These are phyloP conservation scores for Platismatia glauca DNA, from an alignment of 495 filamentous ascomycete species.

Conservation along the genomic window DNA sequence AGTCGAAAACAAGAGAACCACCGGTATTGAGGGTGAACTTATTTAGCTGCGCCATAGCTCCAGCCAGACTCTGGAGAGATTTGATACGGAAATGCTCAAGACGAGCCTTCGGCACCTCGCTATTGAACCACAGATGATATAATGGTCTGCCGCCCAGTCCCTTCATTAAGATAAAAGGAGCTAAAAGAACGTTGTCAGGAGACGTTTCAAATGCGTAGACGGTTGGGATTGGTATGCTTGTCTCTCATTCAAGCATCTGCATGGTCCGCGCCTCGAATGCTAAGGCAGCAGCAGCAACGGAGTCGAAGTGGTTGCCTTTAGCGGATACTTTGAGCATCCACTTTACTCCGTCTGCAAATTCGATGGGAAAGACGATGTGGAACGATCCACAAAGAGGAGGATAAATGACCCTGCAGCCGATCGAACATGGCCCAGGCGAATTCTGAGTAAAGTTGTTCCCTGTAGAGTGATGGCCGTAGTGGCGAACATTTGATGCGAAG, in stretches of 20 bases:
- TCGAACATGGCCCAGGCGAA: neutral
- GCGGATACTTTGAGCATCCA: constrained; percentile 18
- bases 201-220: constrained; percentile 21
- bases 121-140: constrained; percentile 25
- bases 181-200: constrained; percentile 11
- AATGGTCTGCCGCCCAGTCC: constrained; percentile 25
- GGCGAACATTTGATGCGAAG: neutral
- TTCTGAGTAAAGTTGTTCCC: neutral
- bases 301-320: constrained; percentile 10
- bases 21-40: constrained; percentile 3
- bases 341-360: constrained; percentile 12
- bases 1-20: constrained; percentile 1
- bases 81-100: constrained; percentile 5
- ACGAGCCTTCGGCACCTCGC: constrained; percentile 7
- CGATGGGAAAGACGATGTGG: constrained; percentile 6
- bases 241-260: constrained; percentile 21
- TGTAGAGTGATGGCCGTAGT: neutral
- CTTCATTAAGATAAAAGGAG: constrained; percentile 12
- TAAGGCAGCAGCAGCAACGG: constrained; percentile 16
- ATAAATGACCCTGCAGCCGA: neutral
- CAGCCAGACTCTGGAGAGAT: constrained; percentile 8
- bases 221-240: constrained; percentile 28
- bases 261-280: constrained; percentile 22
- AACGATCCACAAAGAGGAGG: neutral
- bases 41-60: constrained; percentile 9